Evolutionary conservation across 352 stramenopile genomes (phyloP), one percentile per base, ranked within the genome.

Genomic region (Phytophthora nicotianae): DNA sequence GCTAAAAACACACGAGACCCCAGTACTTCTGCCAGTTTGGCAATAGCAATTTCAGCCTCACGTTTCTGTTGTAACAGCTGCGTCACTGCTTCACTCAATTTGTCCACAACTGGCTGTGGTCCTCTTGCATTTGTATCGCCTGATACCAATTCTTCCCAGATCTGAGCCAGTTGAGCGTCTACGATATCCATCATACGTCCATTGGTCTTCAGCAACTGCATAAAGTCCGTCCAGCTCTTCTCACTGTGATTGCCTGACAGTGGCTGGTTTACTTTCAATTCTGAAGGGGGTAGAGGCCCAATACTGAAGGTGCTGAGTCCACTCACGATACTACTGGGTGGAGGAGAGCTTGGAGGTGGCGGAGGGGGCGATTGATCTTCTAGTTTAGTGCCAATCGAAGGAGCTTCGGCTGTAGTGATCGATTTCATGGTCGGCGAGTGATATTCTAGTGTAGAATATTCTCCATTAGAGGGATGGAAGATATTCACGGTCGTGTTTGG

Each of bases 21-120:
- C 27, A 79, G 14, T 17, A 76, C 72, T 23, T 79, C 68, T 0
- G 66, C 64, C 11, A 79, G 48, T 17, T 77, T 70, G 10, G 59
- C 55, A 42, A 85, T 61, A 11, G 68, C 61, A n/a, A 58, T 42
- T 35, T 80, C 77, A 8, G 53, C 54, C 48, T 73, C 69, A n/a
- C 70, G 74, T 57, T 85, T 81, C 51, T 83, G 74, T 41, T 73
- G 67, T 40, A 89, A 32, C 17, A 86, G 35, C 33, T 63, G 51
- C 24, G 62, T 64, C 21, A 85, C 62, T 8, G 50, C 50, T 32
- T 73, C 56, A 43, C 68, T 69, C 41, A 79, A 33, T 51, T 66
- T 52, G 11, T 62, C 62, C 24, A 80, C 58, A 1, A 49, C 50
- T 9, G 57, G 42, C 46, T 74, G 58, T 21, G 49, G 38, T 26